A percentile compares a stretch with the other conserved stretches of the same genome.
phyloP scores from a whole-genome alignment of 129 eudicot species.

The Oenanthe sinensis region DNA sequence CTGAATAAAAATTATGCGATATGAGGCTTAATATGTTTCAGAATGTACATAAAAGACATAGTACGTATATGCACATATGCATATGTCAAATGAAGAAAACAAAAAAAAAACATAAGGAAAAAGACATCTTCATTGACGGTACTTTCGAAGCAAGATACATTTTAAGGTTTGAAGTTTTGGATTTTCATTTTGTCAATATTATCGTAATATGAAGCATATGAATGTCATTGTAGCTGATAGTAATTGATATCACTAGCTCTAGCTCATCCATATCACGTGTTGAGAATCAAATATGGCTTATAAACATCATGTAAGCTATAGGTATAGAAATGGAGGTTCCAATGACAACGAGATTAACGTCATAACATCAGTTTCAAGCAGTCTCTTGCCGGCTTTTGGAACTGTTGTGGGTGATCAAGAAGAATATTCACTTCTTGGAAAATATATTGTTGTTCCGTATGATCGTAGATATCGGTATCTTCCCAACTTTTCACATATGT shows the following conservation, averaged over 20 bases:
- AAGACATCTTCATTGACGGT: not conserved
- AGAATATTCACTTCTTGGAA: conserved; percentile 29
- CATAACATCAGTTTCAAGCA: conserved; percentile 63
- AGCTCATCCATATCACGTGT: not conserved
- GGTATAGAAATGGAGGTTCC: conserved; percentile 26
- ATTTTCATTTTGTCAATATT: too few relatives aligned
- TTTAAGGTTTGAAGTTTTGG: not conserved
- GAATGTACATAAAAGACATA: not conserved
- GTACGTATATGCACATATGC: not conserved
- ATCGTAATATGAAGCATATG: not conserved
- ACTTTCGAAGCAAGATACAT: not conserved
- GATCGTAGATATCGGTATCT: conserved; percentile 69
- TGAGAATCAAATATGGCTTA: not conserved
- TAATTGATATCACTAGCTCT: not conserved
- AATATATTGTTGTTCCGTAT: conserved; percentile 68
- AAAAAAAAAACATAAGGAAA: not conserved
- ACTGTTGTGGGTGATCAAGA: conserved; percentile 47
- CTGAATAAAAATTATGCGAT: not conserved
- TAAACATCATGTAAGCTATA: not conserved
- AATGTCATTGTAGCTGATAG: not conserved
- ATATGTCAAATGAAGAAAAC: not conserved
- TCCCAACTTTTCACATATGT: not conserved
- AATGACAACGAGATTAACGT: conserved; percentile 30
- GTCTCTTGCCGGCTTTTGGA: conserved; percentile 81
- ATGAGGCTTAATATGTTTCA: not conserved